Conservation (phyloP, 2,329 filamentous ascomycete species). For the Cladosporium sp. region DNA sequence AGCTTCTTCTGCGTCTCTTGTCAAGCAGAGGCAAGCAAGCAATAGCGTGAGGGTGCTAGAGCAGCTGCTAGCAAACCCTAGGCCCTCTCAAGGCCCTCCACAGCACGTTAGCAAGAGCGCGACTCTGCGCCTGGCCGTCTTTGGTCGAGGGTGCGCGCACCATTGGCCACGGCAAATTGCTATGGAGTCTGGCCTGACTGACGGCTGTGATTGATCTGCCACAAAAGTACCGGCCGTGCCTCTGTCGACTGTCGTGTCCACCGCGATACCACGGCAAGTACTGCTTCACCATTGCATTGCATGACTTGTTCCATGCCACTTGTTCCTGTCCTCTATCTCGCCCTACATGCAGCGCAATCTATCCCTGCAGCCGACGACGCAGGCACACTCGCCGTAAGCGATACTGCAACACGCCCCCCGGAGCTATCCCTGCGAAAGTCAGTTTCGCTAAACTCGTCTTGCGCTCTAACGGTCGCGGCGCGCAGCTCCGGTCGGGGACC, state of each 20-base stretch:
- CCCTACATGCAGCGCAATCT: not conserved
- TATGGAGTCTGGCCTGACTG: conserved; percentile 10
- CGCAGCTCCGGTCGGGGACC: not conserved
- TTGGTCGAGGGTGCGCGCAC: not conserved
- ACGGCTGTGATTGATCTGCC: not conserved
- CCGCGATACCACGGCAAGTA: not conserved
- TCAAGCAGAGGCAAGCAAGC: not conserved
- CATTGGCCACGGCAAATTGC: conserved; percentile 19
- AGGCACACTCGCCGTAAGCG: not conserved
- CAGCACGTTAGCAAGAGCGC: not conserved
- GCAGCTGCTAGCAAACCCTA: conserved; percentile 4
- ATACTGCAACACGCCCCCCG: not conserved
- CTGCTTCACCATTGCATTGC: not conserved
- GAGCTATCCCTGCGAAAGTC: not conserved
- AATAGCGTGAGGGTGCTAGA: not conserved
- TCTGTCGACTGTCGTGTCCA: not conserved
- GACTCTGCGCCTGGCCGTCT: conserved; percentile 12
- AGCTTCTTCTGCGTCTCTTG: not conserved
- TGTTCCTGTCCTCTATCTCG: not conserved
- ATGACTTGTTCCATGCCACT: not conserved
- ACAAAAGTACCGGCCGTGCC: not conserved
- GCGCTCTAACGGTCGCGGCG: not conserved
- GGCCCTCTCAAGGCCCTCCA: conserved; percentile 8
- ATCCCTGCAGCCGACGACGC: not conserved
- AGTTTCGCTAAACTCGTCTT: not conserved